Base-by-base conservation (phyloP, 768 basidiomycete genomes). In the Leccinum ochraceum region DNA sequence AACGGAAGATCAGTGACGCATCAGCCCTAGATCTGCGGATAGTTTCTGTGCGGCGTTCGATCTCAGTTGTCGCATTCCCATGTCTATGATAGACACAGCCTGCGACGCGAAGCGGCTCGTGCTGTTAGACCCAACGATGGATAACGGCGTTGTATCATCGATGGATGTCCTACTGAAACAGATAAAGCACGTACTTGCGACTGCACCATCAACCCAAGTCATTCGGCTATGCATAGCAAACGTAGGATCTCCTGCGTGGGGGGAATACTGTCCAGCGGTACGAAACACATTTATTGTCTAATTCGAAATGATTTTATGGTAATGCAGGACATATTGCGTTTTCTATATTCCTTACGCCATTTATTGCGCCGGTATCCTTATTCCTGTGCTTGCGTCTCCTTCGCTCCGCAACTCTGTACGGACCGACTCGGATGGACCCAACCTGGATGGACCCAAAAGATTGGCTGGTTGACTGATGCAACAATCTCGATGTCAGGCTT, bases 391-490 rank as follows among this genome's bases (percentile, higher is more conserved):
- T 83, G 87, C 46, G 72, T 92, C 36, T 84, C 83, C 57, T 77
- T 95, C 14, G 81, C 88, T 3, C 80, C 92, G 7, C 80, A 87
- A 65, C 65, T 87, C 42, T 89, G 84, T 34, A 73, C 76, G 50
- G 85, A 86, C 50, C 69, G 69, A 30, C 30, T 30, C 30, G 30
- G 30, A 6, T 88, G 84, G 83, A 83, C 80, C 39, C 88, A 85
- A 17, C 64, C 74, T 20, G 89, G 86, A 3, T 95, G 93, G 92
- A 73, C 86, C 30, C 83, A 89, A 63, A 90, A 87, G 70, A 72
- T 96, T 17, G 85, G 88, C 16, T 94, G 92, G 92, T 72, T 86
- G 32, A 82, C 86, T 3, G 94, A 96, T 73, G 87, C 83, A 9
- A 82, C 85, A 30, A 78, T 97, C 50, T 87, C 86, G 46, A 75